These are phyloP conservation scores for Cercospora brassicicola DNA, from an alignment of 2,329 filamentous ascomycete genomes.

Conservation along the genomic window DNA sequence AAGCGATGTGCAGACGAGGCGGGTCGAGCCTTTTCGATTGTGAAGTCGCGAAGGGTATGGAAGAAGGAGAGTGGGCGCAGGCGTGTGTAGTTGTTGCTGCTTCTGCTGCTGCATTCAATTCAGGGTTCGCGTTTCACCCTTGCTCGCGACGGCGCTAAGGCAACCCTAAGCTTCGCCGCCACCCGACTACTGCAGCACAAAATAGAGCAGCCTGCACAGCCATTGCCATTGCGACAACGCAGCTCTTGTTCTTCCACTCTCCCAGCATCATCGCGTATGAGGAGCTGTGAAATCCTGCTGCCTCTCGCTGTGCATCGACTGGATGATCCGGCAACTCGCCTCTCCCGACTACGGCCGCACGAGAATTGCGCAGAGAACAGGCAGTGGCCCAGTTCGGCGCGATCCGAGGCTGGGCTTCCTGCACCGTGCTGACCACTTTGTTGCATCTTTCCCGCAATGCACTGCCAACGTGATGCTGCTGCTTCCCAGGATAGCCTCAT, in stretches of 20 bases:
- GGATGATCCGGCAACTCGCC: background rate
- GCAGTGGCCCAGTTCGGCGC: background rate
- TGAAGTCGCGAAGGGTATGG: background rate
- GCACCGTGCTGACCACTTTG: background rate
- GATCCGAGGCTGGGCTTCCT: background rate
- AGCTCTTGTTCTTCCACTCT: background rate
- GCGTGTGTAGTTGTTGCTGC: background rate
- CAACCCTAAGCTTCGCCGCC: background rate
- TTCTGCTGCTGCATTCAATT: background rate
- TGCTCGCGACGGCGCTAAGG: background rate
- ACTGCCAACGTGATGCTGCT: background rate
- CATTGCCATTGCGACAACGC: background rate
- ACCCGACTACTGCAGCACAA: background rate
- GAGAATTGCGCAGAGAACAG: background rate
- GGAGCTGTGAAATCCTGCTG: slow-evolving; percentile 2
- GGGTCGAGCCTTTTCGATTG: background rate
- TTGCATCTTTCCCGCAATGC: background rate
- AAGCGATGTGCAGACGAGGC: background rate
- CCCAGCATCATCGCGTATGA: background rate
- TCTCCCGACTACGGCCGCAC: background rate
- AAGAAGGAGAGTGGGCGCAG: background rate
- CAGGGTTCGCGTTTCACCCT: slow-evolving; percentile 4
- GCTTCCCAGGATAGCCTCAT: background rate
- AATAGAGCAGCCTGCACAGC: background rate
- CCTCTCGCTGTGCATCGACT: background rate